Evolutionary conservation across 805 yeast genomes (phyloP).

Genomic region (Candida maesae): DNA sequence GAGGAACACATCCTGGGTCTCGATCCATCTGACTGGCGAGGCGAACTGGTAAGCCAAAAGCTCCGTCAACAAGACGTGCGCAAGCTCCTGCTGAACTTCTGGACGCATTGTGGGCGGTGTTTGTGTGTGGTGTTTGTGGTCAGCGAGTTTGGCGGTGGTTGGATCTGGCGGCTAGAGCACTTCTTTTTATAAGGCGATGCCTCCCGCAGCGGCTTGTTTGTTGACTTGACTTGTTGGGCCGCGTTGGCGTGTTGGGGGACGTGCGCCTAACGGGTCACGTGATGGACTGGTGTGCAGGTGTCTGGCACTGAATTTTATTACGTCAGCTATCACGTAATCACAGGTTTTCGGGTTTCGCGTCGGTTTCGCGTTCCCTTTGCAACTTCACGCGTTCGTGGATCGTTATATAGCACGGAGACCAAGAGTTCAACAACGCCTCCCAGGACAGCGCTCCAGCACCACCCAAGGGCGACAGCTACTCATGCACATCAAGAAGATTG

Average conservation of each 20-base stretch:
- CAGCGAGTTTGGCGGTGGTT: not conserved
- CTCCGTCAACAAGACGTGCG: constrained; percentile 92
- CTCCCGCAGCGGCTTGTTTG: not conserved
- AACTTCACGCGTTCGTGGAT: not conserved
- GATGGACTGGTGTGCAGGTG: not conserved
- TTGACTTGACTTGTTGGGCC: no score
- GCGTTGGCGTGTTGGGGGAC: no score
- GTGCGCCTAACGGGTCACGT: constrained; percentile 3
- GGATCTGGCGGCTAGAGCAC: no score
- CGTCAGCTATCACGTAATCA: not conserved
- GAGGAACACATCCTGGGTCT: constrained; percentile 96
- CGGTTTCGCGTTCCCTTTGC: constrained; percentile 10
- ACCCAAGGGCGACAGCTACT: no score
- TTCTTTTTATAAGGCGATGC: not conserved
- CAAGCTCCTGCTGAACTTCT: constrained; percentile 95
- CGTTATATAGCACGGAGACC: no score
- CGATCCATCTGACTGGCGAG: constrained; percentile 99
- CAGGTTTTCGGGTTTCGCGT: constrained; percentile 6
- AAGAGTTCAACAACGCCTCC: not conserved
- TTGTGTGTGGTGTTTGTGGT: constrained; percentile 2
- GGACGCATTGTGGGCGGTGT: constrained; percentile 47
- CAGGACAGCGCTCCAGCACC: no score
- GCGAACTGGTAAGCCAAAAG: constrained; percentile 98
- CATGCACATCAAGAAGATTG: constrained; percentile 49
- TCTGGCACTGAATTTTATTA: not conserved